Base-by-base conservation (phyloP, 2,329 filamentous ascomycete species). In the Rachicladosporium sp. region DNA sequence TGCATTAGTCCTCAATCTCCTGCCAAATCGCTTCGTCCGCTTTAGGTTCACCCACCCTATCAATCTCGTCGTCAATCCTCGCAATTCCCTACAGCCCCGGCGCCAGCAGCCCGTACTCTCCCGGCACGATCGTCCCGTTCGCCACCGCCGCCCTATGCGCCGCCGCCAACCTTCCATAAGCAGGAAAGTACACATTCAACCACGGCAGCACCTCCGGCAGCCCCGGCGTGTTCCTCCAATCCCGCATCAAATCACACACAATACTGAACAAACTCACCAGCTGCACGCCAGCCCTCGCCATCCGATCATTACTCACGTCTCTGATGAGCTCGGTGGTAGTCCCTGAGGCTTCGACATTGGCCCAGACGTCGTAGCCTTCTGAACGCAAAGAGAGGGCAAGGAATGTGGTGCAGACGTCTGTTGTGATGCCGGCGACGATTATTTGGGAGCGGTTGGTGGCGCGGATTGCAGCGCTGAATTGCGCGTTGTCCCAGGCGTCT, bases 351-450 rank as follows among this genome's bases (percentile, higher is more conserved):
- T 86, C 81, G 38, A 78, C 70, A 60, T 84, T 82, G 50, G 78
- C 80, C 64, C 72, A 85, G 42, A 87, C 81, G 30, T 73, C 72
- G 65, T 84, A 87, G 19, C 81, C 82, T 33, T 74, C 79, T 10
- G 76, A 71, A 29, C 78, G 68, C 4, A 86, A 73, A 1, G 78
- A 80, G n/a, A 86, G 69, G 0, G 82, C 78, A 4, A 82, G 69
- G 65, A 86, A 86, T 1, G 80, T 67, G 13, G 78, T 82, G 68
- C 79, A 85, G 43, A 86, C 80, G 56, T 87, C 82, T 0, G 82
- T 86, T 2, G 74, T 71, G 50, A 86, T 83, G 6, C 82, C 80
- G 2, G 68, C 80, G 10, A 88, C 59, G 52, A 87, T 81, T 50
- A 87, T 65, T 56, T 87, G 82, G 23, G 69, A 76, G 56, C 76